Base-by-base conservation (phyloP, 2,329 filamentous ascomycete species). In the Fusarium nodosum region DNA sequence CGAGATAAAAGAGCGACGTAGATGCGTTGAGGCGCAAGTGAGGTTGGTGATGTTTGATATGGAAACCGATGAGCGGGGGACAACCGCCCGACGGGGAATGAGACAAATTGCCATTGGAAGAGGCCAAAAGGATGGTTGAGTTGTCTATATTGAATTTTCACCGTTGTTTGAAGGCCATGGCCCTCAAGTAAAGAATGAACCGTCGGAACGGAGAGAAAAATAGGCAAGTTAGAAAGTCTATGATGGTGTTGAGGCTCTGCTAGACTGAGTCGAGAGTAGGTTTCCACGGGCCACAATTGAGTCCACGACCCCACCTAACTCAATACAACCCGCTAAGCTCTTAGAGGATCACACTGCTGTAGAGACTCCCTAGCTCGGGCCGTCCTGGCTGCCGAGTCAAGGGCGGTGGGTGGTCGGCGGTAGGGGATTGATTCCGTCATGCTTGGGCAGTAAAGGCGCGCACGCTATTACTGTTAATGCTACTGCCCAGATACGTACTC, bases 1-100 rank as follows among this genome's bases (percentile, higher is more conserved):
- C 34, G 74, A 73, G 64, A 80, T 74, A 79, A 85, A 84, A 61
- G 75, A 67, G 74, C 83, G 83, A 79, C 82, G 71, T 42, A 58
- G 26, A 46, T 56, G 60, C 55, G 34, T 52, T 60, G 69, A 69
- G 66, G 65, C 57, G 56, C 24, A 68, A 65, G 64, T 60, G 59
- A 64, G 51, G 62, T 38, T 69, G 56, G 63, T 66, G 50, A 73
- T 55, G 62, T 57, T 67, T 24, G 54, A 64, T 55, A 50, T 46
- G 33, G 53, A 47, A 51, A 59, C 24, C 28, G 62, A 34, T 57
- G 65, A 52, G 54, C 64, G 52, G 51, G 64, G 33, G 67, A 73
- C 55, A 42, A 60, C 26, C 18, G 56, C 46, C 36, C 68, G 45
- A 0, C 54, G 34, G 11, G 65, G 56, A 53, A 72, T 47, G 15